phyloP scores from a whole-genome alignment of 768 basidiomycete genomes.

The Boletus pseudopeckii region DNA sequence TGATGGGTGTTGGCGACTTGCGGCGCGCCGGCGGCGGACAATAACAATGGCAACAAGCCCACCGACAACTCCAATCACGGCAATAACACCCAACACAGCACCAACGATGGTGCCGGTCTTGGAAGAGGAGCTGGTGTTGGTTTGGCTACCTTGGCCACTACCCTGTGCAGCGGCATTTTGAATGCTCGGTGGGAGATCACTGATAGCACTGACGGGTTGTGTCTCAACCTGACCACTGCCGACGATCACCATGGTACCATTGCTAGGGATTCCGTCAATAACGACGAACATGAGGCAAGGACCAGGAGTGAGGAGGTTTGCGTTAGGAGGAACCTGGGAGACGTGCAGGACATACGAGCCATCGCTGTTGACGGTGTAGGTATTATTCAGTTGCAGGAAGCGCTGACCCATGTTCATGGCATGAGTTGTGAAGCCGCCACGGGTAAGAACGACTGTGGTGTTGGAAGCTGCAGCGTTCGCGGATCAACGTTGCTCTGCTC shows the following conservation, averaged over 20 bases:
- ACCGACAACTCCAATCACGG: slow-evolving; percentile 29
- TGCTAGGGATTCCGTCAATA: slow-evolving; percentile 81
- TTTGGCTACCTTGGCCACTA: slow-evolving; percentile 12
- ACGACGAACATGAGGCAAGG: slow-evolving; percentile 83
- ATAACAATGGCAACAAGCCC: slow-evolving; percentile 44
- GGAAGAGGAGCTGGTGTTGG: slow-evolving; percentile 21
- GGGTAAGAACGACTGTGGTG: slow-evolving; percentile 74
- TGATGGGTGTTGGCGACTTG: slow-evolving; percentile 30
- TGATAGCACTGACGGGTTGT: slow-evolving; percentile 47
- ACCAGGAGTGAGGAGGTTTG: slow-evolving; percentile 87
- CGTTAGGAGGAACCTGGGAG: slow-evolving; percentile 77
- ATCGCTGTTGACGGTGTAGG: slow-evolving; percentile 76
- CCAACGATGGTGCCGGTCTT: slow-evolving; percentile 27
- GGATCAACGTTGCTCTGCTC: no score
- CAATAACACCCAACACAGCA: slow-evolving; percentile 31
- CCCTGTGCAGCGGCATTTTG: slow-evolving; percentile 43
- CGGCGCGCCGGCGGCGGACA: slow-evolving; percentile 48
- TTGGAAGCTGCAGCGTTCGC: slow-evolving; percentile 72
- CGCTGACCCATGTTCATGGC: slow-evolving; percentile 91
- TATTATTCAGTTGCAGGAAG: slow-evolving; percentile 78
- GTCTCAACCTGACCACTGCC: slow-evolving; percentile 75
- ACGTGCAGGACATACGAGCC: slow-evolving; percentile 79
- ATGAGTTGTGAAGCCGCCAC: slow-evolving; percentile 83
- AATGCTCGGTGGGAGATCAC: slow-evolving; percentile 35
- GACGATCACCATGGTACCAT: slow-evolving; percentile 70